Conservation (phyloP, 176 grass and related monocot species). For the Triticum turgidum region DNA sequence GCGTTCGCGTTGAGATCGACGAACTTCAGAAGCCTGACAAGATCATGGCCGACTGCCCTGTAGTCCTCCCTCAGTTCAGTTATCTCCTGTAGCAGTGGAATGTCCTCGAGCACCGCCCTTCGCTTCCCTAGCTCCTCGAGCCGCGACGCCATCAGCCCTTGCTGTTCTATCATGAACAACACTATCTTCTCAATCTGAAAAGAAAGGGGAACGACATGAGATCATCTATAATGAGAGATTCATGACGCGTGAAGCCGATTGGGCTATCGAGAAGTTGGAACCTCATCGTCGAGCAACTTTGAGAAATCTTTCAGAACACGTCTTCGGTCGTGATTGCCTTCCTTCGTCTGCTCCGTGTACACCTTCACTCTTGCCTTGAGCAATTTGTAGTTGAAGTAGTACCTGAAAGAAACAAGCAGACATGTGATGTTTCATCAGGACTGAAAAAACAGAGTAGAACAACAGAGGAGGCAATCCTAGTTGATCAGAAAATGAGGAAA, state of each 20-base stretch:
- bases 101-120: not conserved
- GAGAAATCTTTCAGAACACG: not conserved
- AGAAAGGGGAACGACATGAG: not conserved
- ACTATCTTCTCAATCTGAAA: constrained; percentile 18
- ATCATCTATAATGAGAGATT: not conserved
- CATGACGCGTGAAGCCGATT: not conserved
- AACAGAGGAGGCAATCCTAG: not conserved
- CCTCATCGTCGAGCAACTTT: constrained; percentile 11
- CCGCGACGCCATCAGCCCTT: not conserved
- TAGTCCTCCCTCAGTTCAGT: constrained; percentile 1
- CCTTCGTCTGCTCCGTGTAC: constrained; percentile 4
- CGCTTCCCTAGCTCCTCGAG: not conserved
- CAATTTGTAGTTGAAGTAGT: constrained; percentile 22
- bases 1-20: constrained; percentile 2
- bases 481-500: not conserved
- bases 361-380: not conserved
- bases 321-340: not conserved
- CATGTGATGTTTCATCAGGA: not conserved
- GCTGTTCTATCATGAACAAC: not conserved
- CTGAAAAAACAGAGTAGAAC: not conserved
- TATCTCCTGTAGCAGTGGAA: constrained; percentile 6
- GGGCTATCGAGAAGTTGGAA: not conserved
- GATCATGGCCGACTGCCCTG: not conserved
- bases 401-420: not conserved
- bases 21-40: constrained; percentile 9